Base-by-base conservation (phyloP, 768 basidiomycete genomes). In the Boletus reticulatus region DNA sequence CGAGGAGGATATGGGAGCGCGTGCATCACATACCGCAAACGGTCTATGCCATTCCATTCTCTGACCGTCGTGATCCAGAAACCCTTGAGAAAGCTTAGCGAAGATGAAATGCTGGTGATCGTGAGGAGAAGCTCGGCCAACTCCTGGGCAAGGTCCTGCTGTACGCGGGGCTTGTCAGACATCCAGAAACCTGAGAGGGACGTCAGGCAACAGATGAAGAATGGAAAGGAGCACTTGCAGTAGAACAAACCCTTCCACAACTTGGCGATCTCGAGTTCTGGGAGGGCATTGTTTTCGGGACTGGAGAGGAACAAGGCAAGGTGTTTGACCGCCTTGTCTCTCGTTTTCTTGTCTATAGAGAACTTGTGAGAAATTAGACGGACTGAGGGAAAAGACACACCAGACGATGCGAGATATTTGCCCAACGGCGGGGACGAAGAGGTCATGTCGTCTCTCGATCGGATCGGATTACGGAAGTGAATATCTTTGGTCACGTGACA, bases 211-310 rank as follows among this genome's bases (percentile, higher is more conserved):
- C 4, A 32, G 44, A 27, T 4, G 34, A 20, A 27, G 22, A 6
- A 42, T 24, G 19, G 22, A 16, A 39, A 17, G 8, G 46, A 24
- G 34, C 6, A 72, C 85, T 60, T 59, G 94, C 95, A 97, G 72
- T 96, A 99, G 71, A 96, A 99, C 48, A 98, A 82, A 1, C 95
- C 96, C 71, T 99, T 98, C 96, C 96, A 98, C 31, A 98, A 71
- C 72, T 94, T 96, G 58, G 84, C 81, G 85, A 97, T 88, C 65
- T 98, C 94, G 29, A 76, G 55, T 53, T 87, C 83, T 16, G 88
- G 73, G 31, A 96, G 72, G 22, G 71, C 78, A 75, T 86, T 76
- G 55, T 77, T 76, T 10, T 71, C 69, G 44, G 80, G 77, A 62
- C 84, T 80, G 2, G 92, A 93, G 31, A 98, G 82, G 70, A 98